Percentiles rank a stretch among this genome's conserved stretches.
Conservation (phyloP, 2,329 filamentous ascomycete species). For the Penicillium palitans region DNA sequence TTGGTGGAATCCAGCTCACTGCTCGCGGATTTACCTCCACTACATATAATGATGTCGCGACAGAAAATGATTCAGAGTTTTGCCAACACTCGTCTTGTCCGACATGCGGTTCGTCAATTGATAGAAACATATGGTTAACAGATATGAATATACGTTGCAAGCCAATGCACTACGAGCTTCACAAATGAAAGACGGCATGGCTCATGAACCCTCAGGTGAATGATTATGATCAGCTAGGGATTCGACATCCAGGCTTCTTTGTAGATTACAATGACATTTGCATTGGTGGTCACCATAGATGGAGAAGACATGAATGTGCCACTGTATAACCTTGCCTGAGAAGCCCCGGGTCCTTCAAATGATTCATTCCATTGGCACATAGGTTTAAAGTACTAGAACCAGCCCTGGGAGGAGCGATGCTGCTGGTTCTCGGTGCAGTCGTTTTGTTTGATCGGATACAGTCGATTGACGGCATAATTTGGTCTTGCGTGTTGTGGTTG, state of each 20-base stretch:
- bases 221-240: not conserved
- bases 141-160: not conserved
- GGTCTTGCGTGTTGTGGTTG: not conserved
- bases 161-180: not conserved
- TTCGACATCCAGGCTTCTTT: not conserved
- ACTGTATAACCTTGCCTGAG: not conserved
- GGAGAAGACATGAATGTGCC: not conserved
- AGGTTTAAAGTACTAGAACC: not conserved
- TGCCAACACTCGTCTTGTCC: constrained; percentile 9
- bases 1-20: constrained; percentile 16
- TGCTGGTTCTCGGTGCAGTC: not conserved
- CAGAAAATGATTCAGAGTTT: constrained; percentile 21
- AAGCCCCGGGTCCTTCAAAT: not conserved
- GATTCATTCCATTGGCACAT: constrained; percentile 1
- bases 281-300: not conserved
- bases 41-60: constrained; percentile 32
- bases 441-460: not conserved
- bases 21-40: constrained; percentile 32
- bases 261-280: not conserved
- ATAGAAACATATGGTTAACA: constrained; percentile 18
- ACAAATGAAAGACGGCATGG: not conserved
- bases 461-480: not conserved
- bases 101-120: constrained; percentile 11
- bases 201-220: not conserved
- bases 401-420: not conserved